These are phyloP conservation scores for Trichoderma sp. DNA, from an alignment of 2,329 filamentous ascomycete genomes.

Conservation along the genomic window DNA sequence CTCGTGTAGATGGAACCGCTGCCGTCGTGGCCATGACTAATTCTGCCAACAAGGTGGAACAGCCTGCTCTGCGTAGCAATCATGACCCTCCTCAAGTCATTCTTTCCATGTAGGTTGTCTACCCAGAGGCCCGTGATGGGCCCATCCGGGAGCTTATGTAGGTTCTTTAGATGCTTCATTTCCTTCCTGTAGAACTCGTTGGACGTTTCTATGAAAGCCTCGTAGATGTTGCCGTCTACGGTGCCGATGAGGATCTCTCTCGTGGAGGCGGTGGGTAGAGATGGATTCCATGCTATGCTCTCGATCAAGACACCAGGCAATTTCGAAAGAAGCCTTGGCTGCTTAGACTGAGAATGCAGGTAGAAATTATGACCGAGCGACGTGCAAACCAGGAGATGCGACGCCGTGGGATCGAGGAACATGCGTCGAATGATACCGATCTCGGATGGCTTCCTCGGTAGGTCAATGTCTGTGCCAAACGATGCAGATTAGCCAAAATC, in stretches of 20 bases:
- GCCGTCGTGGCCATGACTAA: slow-evolving; percentile 73
- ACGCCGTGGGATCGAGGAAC: slow-evolving; percentile 96
- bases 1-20: slow-evolving; percentile 81
- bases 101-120: slow-evolving; percentile 65
- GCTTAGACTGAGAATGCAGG: slow-evolving; percentile 89
- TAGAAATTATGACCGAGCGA: slow-evolving; percentile 96
- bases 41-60: slow-evolving; percentile 76
- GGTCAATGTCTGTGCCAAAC: slow-evolving; percentile 75
- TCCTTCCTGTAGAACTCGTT: slow-evolving; percentile 94
- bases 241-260: slow-evolving; percentile 90
- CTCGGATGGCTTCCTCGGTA: slow-evolving; percentile 89
- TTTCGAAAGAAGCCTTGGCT: slow-evolving; percentile 76
- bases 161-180: slow-evolving; percentile 82
- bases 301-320: slow-evolving; percentile 86
- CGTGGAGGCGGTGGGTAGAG: slow-evolving; percentile 87
- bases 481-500: slow-evolving; percentile 7
- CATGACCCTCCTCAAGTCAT: slow-evolving; percentile 73
- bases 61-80: slow-evolving; percentile 76
- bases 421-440: slow-evolving; percentile 90
- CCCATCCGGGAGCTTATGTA: slow-evolving; percentile 80
- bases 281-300: slow-evolving; percentile 91
- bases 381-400: slow-evolving; percentile 88
- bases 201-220: slow-evolving; percentile 90
- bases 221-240: slow-evolving; percentile 92
- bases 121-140: slow-evolving; percentile 84